Percentiles rank a stretch among this genome's conserved stretches.
These are phyloP conservation scores for Cordyceps javanica DNA, from an alignment of 2,329 filamentous ascomycete species.

Conservation along the genomic window DNA sequence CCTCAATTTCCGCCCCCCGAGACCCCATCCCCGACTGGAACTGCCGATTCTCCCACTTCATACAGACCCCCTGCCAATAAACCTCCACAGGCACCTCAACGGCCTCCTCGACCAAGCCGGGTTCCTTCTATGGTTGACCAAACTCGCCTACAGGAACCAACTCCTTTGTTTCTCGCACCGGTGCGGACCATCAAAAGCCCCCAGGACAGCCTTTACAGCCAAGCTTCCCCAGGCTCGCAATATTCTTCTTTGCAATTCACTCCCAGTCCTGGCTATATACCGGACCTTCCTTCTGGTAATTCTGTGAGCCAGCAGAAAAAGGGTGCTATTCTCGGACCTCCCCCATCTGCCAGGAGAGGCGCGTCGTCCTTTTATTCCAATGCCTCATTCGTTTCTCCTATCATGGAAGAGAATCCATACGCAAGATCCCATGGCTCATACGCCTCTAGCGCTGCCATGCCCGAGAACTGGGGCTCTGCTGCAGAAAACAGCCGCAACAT, in stretches of 20 bases:
- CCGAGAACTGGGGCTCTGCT: constrained; percentile 56
- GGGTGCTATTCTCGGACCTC: constrained; percentile 52
- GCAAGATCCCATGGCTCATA: constrained; percentile 56
- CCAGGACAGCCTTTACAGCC: constrained; percentile 24
- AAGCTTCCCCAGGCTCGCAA: not conserved
- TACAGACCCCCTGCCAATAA: constrained; percentile 47
- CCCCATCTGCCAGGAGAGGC: constrained; percentile 53
- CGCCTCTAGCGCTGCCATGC: constrained; percentile 67
- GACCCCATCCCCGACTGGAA: constrained; percentile 29
- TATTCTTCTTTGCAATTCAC: constrained; percentile 30
- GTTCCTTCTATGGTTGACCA: constrained; percentile 54
- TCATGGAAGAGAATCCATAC: constrained; percentile 62
- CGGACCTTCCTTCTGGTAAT: constrained; percentile 48
- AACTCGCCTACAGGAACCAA: constrained; percentile 49
- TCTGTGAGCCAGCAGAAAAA: constrained; percentile 31
- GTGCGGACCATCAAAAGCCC: constrained; percentile 27
- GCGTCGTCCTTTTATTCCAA: constrained; percentile 61
- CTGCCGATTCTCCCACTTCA: constrained; percentile 29
- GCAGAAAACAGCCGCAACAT: constrained; percentile 36
- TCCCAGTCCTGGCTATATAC: constrained; percentile 43
- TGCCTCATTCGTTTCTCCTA: constrained; percentile 64
- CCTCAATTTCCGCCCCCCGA: constrained; percentile 50
- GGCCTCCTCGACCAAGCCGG: constrained; percentile 53
- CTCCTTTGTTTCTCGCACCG: constrained; percentile 40
- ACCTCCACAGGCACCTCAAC: constrained; percentile 44